These are phyloP conservation scores for Raphanus hybrid DNA, from an alignment of 441 rosid genomes.

Conservation along the genomic window DNA sequence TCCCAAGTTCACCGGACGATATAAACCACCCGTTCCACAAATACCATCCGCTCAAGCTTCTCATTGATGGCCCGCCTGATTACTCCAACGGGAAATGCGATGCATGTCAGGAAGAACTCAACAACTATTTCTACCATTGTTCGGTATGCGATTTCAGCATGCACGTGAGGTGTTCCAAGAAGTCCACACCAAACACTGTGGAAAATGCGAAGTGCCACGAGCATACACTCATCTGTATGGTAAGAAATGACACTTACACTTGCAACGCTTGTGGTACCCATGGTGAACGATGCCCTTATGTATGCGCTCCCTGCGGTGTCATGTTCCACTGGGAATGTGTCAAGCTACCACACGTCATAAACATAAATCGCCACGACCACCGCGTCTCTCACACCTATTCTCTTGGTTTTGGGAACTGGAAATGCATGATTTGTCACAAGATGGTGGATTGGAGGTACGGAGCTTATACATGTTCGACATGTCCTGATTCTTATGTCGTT, in stretches of 20 bases:
- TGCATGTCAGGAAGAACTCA: neutral
- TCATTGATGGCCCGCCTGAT: neutral
- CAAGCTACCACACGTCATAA: slow-evolving; percentile 19
- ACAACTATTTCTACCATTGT: slow-evolving; percentile 6
- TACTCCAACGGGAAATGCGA: neutral
- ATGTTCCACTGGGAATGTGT: slow-evolving; percentile 28
- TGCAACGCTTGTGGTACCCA: slow-evolving; percentile 53
- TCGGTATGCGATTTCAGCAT: slow-evolving; percentile 8
- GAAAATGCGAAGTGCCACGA: no score
- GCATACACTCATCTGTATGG: slow-evolving; percentile 24
- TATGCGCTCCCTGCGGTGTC: slow-evolving; percentile 33
- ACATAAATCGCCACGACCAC: slow-evolving; percentile 34
- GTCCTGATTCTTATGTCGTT: slow-evolving; percentile 4
- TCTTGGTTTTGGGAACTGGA: neutral
- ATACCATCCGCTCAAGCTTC: slow-evolving; percentile 9
- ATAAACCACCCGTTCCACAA: slow-evolving; percentile 9
- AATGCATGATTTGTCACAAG: slow-evolving; percentile 8
- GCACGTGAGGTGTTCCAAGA: slow-evolving; percentile 12
- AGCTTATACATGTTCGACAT: slow-evolving; percentile 2
- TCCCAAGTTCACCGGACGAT: neutral
- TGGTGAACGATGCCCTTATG: slow-evolving; percentile 53
- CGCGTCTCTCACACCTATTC: slow-evolving; percentile 10
- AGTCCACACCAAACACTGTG: neutral
- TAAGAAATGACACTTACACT: slow-evolving; percentile 1
- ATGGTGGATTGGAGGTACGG: slow-evolving; percentile 15